Evolutionary conservation across 257 asterid species (phyloP).

Genomic region (Paraleonurus japonicus): DNA sequence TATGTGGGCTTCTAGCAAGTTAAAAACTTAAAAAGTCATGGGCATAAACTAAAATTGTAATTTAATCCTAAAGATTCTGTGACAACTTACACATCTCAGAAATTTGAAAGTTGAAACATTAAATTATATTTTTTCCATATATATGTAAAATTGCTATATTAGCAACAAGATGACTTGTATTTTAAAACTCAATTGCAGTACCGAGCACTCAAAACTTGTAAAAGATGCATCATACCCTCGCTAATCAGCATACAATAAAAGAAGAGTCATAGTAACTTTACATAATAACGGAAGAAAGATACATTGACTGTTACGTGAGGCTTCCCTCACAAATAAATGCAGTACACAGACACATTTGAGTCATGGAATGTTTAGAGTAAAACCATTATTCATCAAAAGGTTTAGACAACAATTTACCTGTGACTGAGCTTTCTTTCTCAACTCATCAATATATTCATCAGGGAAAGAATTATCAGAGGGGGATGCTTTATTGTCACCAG

Average conservation of each 20-base stretch:
- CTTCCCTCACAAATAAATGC: not conserved
- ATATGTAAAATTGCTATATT: not conserved
- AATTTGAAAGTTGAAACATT: not conserved
- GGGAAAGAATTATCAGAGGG: slow-evolving; percentile 46
- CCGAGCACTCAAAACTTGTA: not conserved
- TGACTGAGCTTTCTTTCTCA: slow-evolving; percentile 68
- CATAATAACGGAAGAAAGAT: not conserved
- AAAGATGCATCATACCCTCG: not conserved
- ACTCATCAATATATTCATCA: slow-evolving; percentile 60
- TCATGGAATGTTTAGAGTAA: slow-evolving; percentile 6
- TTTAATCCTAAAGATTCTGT: not conserved
- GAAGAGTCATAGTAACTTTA: not conserved
- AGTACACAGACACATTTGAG: not conserved
- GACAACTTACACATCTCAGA: not conserved
- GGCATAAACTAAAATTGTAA: not conserved
- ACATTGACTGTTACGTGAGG: slow-evolving; percentile 3
- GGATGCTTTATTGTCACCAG: slow-evolving; percentile 39
- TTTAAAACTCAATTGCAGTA: not conserved
- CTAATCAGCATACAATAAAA: not conserved
- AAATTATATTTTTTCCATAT: not conserved
- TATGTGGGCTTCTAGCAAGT: not conserved
- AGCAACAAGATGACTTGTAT: not conserved
- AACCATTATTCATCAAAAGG: slow-evolving; percentile 1
- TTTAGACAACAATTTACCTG: slow-evolving; percentile 51
- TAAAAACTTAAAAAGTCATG: not conserved